These are phyloP conservation scores for Hypoxylon sp. DNA, from an alignment of 2,329 filamentous ascomycete genomes.

Conservation along the genomic window DNA sequence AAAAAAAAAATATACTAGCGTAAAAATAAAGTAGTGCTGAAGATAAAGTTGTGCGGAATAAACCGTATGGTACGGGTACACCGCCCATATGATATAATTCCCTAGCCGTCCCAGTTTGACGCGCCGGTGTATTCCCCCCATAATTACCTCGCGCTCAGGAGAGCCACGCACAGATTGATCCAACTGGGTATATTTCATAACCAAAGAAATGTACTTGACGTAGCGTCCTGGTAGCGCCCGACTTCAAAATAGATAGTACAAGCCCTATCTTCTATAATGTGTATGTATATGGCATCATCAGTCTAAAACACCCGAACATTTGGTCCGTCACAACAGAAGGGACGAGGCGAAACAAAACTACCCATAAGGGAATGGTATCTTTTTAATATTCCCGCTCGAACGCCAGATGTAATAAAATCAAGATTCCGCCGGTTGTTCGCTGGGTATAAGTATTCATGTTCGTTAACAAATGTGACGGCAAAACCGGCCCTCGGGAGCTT, in stretches of 20 bases:
- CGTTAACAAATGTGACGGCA: conserved; percentile 42
- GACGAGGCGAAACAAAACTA: conserved; percentile 45
- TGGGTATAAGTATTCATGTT: conserved; percentile 48
- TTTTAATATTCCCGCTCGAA: conserved; percentile 48
- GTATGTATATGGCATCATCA: conserved; percentile 43
- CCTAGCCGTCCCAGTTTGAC: conserved; percentile 15
- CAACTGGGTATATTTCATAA: conserved; percentile 43
- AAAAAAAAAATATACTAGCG: conserved; percentile 26
- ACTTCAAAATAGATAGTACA: conserved; percentile 40
- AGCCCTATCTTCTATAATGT: conserved; percentile 41
- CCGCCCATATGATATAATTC: conserved; percentile 20
- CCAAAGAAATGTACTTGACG: conserved; percentile 28
- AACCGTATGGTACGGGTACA: conserved; percentile 24
- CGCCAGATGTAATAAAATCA: conserved; percentile 48
- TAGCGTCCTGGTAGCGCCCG: conserved; percentile 36
- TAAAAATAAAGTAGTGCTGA: conserved; percentile 25
- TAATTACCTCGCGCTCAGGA: conserved; percentile 27
- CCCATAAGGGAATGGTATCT: conserved; percentile 53
- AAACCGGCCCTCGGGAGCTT: conserved; percentile 24
- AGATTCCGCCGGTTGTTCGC: conserved; percentile 44
- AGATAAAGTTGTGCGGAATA: conserved; percentile 23
- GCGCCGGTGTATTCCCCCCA: conserved; percentile 16
- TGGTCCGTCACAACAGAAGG: conserved; percentile 40
- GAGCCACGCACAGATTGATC: conserved; percentile 34
- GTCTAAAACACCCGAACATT: conserved; percentile 43